Conservation (phyloP, 805 yeast genomes). For the Nakazawaea pomicola region DNA sequence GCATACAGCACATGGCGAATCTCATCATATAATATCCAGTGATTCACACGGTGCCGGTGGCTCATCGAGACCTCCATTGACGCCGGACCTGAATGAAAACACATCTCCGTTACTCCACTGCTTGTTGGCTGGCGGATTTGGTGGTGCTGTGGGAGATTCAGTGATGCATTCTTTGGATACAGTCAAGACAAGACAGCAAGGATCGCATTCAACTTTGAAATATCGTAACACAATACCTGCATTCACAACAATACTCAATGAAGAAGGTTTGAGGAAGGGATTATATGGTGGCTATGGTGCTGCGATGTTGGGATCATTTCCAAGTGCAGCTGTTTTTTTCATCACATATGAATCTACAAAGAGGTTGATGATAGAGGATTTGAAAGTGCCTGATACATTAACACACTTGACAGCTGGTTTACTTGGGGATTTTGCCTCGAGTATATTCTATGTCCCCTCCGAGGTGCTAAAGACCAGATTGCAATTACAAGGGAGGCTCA, state of each 20-base stretch:
- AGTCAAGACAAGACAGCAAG: conserved; percentile 95
- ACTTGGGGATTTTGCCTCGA: conserved; percentile 88
- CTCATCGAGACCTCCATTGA: too few relatives aligned
- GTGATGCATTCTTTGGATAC: conserved; percentile 95
- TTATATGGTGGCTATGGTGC: conserved; percentile 91
- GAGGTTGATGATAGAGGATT: conserved; percentile 59
- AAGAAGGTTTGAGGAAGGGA: conserved; percentile 85
- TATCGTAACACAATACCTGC: conserved; percentile 76
- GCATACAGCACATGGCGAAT: conserved; percentile 2
- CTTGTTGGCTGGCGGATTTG: conserved; percentile 88
- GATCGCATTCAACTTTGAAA: conserved; percentile 65
- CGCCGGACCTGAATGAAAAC: conserved; percentile 1
- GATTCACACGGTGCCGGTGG: too few relatives aligned
- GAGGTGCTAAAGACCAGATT: conserved; percentile 92
- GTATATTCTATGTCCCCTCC: conserved; percentile 88
- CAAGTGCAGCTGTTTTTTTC: conserved; percentile 92
- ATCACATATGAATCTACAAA: conserved; percentile 85
- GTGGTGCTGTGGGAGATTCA: conserved; percentile 91
- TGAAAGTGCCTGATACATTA: conserved; percentile 67
- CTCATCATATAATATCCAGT: conserved; percentile 3
- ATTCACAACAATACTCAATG: conserved; percentile 63
- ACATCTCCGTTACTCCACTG: conserved; percentile 49
- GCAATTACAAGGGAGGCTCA: conserved; percentile 85
- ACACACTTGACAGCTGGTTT: conserved; percentile 84
- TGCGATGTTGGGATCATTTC: conserved; percentile 88